Evolutionary conservation across 2,329 filamentous ascomycete species (phyloP).

Genomic region (Hirsutella minnesotensis): DNA sequence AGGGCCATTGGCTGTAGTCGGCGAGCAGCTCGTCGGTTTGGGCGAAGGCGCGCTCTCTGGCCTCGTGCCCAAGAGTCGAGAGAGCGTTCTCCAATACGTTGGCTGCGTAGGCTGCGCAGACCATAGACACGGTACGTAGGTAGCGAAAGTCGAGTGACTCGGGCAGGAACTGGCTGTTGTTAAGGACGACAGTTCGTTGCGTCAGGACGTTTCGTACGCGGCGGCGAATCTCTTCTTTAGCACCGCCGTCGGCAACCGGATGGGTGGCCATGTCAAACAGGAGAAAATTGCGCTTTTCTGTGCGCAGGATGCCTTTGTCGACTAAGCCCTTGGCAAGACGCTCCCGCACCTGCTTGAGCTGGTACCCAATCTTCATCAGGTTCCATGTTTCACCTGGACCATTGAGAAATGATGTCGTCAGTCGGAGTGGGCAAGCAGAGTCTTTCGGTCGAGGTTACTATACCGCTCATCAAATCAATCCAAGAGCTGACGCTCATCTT

Average conservation of each 20-base stretch:
- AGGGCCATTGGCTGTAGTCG: slow-evolving; percentile 96
- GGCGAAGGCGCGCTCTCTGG: slow-evolving; percentile 85
- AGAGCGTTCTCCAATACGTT: slow-evolving; percentile 98
- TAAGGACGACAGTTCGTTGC: slow-evolving; percentile 85
- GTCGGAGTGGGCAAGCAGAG: not conserved
- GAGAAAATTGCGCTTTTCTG: slow-evolving; percentile 98
- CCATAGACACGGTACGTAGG: slow-evolving; percentile 84
- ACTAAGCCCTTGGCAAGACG: slow-evolving; percentile 93
- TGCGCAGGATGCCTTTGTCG: slow-evolving; percentile 96
- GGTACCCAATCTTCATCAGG: slow-evolving; percentile 99
- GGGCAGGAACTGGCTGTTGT: slow-evolving; percentile 76
- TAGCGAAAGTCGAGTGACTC: slow-evolving; percentile 93
- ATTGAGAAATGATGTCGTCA: not conserved
- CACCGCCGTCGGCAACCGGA: slow-evolving; percentile 87
- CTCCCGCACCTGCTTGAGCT: slow-evolving; percentile 97
- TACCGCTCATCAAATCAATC: slow-evolving; percentile 99
- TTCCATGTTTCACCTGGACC: slow-evolving; percentile 92
- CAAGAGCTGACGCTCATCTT: slow-evolving; percentile 99
- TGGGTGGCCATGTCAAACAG: slow-evolving; percentile 99
- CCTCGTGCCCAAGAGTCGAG: slow-evolving; percentile 84
- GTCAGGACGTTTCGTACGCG: slow-evolving; percentile 88
- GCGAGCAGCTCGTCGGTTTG: slow-evolving; percentile 93
- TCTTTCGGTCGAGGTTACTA: not conserved
- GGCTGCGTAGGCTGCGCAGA: slow-evolving; percentile 93
- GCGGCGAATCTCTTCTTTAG: slow-evolving; percentile 92